Percentiles rank a stretch among this genome's conserved stretches.
These are phyloP conservation scores for Solanum neorickii DNA, from an alignment of 257 asterid genomes.

Conservation along the genomic window DNA sequence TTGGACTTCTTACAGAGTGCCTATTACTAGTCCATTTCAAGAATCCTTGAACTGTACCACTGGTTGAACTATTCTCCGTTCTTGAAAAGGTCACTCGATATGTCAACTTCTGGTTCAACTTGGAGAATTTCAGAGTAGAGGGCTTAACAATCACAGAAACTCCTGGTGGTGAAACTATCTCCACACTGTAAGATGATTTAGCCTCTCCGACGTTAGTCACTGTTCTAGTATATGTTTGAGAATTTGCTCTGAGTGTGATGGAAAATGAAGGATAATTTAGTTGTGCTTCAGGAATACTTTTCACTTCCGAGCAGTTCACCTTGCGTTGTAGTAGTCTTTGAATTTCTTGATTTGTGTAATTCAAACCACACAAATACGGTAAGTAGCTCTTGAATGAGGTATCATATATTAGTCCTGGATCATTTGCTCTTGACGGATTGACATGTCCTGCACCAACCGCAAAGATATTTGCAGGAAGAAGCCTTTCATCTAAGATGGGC, in stretches of 20 bases:
- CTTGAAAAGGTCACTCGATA: neutral
- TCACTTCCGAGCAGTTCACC: neutral
- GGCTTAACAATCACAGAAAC: neutral
- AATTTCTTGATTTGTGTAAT: neutral
- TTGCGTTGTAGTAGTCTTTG: neutral
- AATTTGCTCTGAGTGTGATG: neutral
- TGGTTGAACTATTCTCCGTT: neutral
- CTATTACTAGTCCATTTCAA: slow-evolving; percentile 1
- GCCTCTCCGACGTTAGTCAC: slow-evolving; percentile 11
- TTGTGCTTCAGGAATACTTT: neutral
- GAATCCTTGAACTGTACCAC: neutral
- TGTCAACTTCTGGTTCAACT: neutral
- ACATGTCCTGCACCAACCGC: neutral
- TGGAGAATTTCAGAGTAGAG: neutral
- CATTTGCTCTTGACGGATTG: neutral
- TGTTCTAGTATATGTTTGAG: slow-evolving; percentile 2
- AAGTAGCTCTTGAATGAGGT: neutral
- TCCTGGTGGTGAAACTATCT: slow-evolving; percentile 6
- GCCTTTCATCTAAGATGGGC: neutral
- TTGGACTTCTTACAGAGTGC: slow-evolving; percentile 5
- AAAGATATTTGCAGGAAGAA: neutral
- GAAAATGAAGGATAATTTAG: neutral
- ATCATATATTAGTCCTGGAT: neutral
- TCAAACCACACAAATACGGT: neutral
- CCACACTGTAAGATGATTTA: neutral